Evolutionary conservation across 805 yeast species (phyloP), one percentile per base, ranked within the genome.

Genomic region (Kockiozyma suomiensis): DNA sequence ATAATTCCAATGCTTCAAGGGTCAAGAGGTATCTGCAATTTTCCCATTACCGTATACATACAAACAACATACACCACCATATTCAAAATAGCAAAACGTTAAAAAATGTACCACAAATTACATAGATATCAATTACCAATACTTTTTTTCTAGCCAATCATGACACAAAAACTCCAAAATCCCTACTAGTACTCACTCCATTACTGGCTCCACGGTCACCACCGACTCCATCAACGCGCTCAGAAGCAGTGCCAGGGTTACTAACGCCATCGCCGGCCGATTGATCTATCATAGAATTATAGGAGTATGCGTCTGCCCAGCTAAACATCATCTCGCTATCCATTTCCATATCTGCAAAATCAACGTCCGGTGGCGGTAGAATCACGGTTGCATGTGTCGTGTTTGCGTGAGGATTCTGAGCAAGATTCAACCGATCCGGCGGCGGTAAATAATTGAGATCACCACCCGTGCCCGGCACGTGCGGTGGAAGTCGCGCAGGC

Each of bases 301-400:
- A 52, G 19, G 42, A 38, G 42, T 52, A 52, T 23, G 51, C 54
- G n/a, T 54, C 58, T 17, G 58, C 58, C 58, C 58, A 54, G 46
- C 52, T 45, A 48, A 54, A 54, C 58, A 54, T 54, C 54, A 54
- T 30, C 43, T 54, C 58, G 23, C 58, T 48, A 33, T 54, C 58
- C 58, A 54, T 54, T n/a, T 54, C 58, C 58, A 45, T 45, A 37
- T 38, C 49, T 0, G 37, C 52, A 33, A 54, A 46, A 32, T 54
- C 58, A n/a, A 54, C 54, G 21, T 54, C 58, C 23, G 58, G 58
- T 13, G 58, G 58, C 23, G 58, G 58, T 17, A 54, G 25, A 40
- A 54, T 49, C n/a, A 54, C 58, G 8, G 58, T 54, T 12, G 58
- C 58, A 26, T 54, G 58, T 41, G 58, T 54, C 33, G 58, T 54